Evolutionary conservation across 805 yeast species (phyloP).

Genomic region (Metschnikowia sp.): DNA sequence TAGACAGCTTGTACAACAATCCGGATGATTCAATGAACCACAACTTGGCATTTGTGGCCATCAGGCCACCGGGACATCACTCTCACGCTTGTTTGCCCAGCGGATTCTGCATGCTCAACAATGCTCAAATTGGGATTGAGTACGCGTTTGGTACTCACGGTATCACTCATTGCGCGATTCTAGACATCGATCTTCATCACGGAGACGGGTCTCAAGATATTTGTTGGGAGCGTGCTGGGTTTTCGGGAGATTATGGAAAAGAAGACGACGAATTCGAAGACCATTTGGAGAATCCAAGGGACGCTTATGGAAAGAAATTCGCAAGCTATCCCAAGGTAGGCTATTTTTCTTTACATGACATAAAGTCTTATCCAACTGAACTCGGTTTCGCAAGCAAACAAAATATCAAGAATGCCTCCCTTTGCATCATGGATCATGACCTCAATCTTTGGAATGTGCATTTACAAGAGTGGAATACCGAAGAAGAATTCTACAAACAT

Average conservation of each 20-base stretch:
- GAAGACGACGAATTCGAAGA: constrained; percentile 43
- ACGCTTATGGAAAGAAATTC: constrained; percentile 47
- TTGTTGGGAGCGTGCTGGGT: constrained; percentile 75
- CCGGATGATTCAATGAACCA: constrained; percentile 24
- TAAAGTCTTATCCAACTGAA: constrained; percentile 84
- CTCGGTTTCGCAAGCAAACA: constrained; percentile 70
- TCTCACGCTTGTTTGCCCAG: constrained; percentile 80
- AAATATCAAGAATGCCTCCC: constrained; percentile 70
- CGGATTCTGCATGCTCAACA: constrained; percentile 79
- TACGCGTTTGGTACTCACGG: constrained; percentile 62
- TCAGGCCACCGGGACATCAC: constrained; percentile 87
- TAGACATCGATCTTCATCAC: constrained; percentile 83
- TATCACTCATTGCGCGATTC: constrained; percentile 75
- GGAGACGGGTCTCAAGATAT: constrained; percentile 90
- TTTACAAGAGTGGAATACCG: constrained; percentile 58
- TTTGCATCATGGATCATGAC: constrained; percentile 75
- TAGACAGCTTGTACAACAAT: constrained; percentile 44
- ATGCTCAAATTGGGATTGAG: constrained; percentile 77
- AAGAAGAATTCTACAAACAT: constrained; percentile 60
- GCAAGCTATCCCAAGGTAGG: constrained; percentile 63
- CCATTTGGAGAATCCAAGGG: constrained; percentile 31
- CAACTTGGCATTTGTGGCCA: constrained; percentile 56
- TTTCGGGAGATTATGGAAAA: constrained; percentile 45
- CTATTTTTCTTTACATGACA: constrained; percentile 79
- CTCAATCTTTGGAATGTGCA: constrained; percentile 83